These are phyloP conservation scores for rapeseed (Brassica napus) DNA, from an alignment of 345 rosid species.

Conservation along the genomic window DNA sequence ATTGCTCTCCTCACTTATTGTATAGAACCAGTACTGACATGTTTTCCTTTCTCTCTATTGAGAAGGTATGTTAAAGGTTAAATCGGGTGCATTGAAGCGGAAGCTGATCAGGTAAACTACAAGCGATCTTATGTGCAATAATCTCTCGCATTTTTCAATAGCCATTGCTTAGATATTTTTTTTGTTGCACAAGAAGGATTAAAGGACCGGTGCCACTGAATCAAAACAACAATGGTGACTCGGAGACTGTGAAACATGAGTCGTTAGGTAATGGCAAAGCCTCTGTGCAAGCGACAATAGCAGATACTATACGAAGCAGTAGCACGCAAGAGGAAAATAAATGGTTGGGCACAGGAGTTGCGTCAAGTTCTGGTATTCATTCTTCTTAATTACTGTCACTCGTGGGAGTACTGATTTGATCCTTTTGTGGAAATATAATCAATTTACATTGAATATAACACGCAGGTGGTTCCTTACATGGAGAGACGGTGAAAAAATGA, in stretches of 20 bases:
- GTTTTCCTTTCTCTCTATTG: constrained; percentile 13
- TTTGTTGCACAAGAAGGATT: constrained; percentile 54
- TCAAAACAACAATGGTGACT: constrained; percentile 24
- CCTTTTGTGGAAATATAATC: neutral
- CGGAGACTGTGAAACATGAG: constrained; percentile 49
- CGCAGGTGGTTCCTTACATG: constrained; percentile 26
- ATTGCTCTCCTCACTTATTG: neutral
- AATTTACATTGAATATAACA: neutral
- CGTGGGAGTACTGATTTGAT: neutral
- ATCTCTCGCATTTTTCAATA: constrained; percentile 2
- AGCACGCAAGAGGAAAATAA: constrained; percentile 47
- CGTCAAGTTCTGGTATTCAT: constrained; percentile 32
- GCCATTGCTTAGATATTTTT: neutral
- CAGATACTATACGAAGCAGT: constrained; percentile 30
- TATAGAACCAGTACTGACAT: constrained; percentile 21
- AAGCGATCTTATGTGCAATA: neutral
- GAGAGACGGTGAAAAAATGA: constrained; percentile 25
- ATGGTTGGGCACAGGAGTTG: constrained; percentile 26
- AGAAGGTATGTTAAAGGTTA: constrained; percentile 61
- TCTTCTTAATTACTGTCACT: neutral
- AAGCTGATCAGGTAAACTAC: constrained; percentile 63
- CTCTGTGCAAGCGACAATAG: constrained; percentile 26
- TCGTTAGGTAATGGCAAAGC: constrained; percentile 51
- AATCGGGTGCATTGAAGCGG: constrained; percentile 62
- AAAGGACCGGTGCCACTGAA: constrained; percentile 26